Evolutionary conservation across 495 filamentous ascomycete species (phyloP), one percentile per base, ranked within the genome.

Genomic region (Oidiodendron maius): DNA sequence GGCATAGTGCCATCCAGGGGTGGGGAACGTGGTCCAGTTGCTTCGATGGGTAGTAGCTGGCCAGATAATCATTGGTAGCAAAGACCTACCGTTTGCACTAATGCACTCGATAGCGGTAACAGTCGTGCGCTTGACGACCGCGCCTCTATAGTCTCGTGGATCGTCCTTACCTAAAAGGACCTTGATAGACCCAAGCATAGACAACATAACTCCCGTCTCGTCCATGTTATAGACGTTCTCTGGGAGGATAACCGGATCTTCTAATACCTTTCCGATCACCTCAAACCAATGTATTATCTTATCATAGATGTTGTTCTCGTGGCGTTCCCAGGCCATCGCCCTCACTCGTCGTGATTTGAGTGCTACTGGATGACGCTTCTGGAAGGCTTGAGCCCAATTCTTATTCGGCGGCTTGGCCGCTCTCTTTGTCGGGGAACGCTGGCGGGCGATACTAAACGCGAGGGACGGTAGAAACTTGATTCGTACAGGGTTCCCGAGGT

Each of bases 181-280:
- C n/a, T n/a, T n/a, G n/a, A n/a, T n/a, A n/a, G n/a, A n/a, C n/a
- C n/a, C n/a, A n/a, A n/a, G n/a, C n/a, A n/a, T n/a, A n/a, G n/a
- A n/a, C n/a, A n/a, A n/a, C n/a, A n/a, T n/a, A n/a, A n/a, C n/a
- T n/a, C n/a, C n/a, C n/a, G n/a, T n/a, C n/a, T n/a, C n/a, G n/a
- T n/a, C n/a, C n/a, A n/a, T n/a, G n/a, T 62, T 61, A 46, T 62
- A 61, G 2, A 61, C 41, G 51, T 62, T 61, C 35, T 63, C 61
- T 37, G 25, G 20, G 0, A 58, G 49, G 15, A 63, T 46, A 39
- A 24, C 47, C 12, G 57, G 53, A 53, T 61, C 55, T 32, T 63
- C 34, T 43, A 64, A 46, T 42, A 58, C 43, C 44, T 51, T 37
- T 40, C 36, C n/a, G n/a, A n/a, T n/a, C n/a, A n/a, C n/a, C n/a